These are phyloP conservation scores for Nannochloropsis gaditana DNA, from an alignment of 108 stramenopile species.

Conservation along the genomic window DNA sequence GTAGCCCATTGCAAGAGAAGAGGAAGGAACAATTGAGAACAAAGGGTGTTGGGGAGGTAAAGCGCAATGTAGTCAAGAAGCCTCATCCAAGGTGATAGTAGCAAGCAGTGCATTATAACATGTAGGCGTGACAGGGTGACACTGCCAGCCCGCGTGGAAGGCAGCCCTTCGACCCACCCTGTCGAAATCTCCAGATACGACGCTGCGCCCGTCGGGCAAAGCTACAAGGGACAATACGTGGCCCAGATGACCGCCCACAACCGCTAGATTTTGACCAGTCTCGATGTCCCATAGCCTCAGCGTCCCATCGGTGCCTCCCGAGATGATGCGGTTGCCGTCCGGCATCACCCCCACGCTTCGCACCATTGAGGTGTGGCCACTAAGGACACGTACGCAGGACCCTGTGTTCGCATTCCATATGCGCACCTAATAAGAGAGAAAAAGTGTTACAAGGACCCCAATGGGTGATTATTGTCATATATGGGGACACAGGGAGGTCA, in stretches of 20 bases:
- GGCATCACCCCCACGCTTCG: neutral
- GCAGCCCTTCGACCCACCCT: neutral
- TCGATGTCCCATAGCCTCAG: conserved; percentile 20
- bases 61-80: too few species aligned
- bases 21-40: neutral
- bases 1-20: neutral
- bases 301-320: neutral
- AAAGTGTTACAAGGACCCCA: neutral
- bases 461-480: too few species aligned
- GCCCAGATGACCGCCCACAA: neutral
- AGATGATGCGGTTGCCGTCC: conserved; percentile 5
- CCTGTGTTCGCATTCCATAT: neutral
- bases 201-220: neutral
- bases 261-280: neutral
- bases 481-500: too few species aligned
- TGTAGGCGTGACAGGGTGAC: too few species aligned
- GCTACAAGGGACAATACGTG: neutral
- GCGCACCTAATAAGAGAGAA: neutral
- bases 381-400: neutral
- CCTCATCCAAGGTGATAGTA: too few species aligned
- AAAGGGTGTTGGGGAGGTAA: too few species aligned
- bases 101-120: too few species aligned
- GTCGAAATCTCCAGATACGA: neutral
- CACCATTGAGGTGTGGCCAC: neutral
- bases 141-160: too few species aligned